Conservation (phyloP, 495 filamentous ascomycete genomes). For the Darksidea phi region DNA sequence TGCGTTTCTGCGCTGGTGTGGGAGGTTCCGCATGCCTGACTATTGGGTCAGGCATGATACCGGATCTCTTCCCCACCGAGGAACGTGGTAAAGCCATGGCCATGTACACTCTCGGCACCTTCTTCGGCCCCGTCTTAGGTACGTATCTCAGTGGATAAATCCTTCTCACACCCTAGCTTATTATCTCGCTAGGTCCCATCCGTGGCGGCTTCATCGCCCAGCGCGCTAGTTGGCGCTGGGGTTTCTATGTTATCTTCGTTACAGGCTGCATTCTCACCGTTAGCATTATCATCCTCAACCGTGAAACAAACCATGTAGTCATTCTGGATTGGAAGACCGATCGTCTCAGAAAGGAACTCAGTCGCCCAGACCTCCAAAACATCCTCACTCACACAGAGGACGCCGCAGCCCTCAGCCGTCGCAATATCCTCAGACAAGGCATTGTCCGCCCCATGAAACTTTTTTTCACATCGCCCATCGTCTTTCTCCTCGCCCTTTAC, state of each 20-base stretch:
- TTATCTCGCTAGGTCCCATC: conserved; percentile 51
- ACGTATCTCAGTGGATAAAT: conserved; percentile 56
- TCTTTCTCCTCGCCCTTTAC: conserved; percentile 33
- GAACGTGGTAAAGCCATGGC: conserved; percentile 31
- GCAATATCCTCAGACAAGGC: conserved; percentile 15
- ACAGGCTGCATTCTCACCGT: conserved; percentile 13
- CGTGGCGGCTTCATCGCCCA: conserved; percentile 56
- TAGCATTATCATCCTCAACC: conserved; percentile 35
- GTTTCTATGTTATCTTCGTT: conserved; percentile 58
- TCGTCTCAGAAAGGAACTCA: conserved; percentile 30
- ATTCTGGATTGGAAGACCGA: conserved; percentile 36
- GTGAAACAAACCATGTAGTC: conserved; percentile 38
- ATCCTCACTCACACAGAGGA: conserved; percentile 10
- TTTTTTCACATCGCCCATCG: conserved; percentile 32
- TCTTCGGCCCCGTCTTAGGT: conserved; percentile 44
- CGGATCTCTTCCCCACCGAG: conserved; percentile 28
- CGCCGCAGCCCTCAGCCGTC: background rate
- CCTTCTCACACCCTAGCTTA: background rate
- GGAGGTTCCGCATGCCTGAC: conserved; percentile 58
- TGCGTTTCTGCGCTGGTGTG: conserved; percentile 63
- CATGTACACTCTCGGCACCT: conserved; percentile 25
- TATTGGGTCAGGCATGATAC: conserved; percentile 46
- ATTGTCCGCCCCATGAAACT: conserved; percentile 34
- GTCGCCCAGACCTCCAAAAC: conserved; percentile 22
- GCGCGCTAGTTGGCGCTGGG: conserved; percentile 65